Conservation (phyloP, 2,329 filamentous ascomycete species). For the Penicillium sp. region DNA sequence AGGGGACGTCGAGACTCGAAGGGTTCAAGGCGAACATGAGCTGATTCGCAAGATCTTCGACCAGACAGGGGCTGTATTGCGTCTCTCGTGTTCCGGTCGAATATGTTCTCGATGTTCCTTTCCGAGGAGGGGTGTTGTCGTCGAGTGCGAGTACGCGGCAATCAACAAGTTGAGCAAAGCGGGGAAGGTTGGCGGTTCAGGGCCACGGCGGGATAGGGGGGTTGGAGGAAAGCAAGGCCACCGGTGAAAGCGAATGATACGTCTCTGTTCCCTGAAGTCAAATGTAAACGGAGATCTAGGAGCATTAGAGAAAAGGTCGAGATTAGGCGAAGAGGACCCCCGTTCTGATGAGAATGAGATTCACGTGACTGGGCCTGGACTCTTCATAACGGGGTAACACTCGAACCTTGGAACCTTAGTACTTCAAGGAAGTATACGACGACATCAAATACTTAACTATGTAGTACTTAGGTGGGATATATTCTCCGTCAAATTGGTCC, state of each 20-base stretch:
- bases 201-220: not conserved
- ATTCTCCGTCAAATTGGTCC: not conserved
- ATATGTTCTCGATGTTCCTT: not conserved
- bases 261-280: not conserved
- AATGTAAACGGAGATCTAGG: not conserved
- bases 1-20: not conserved
- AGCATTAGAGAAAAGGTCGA: not conserved
- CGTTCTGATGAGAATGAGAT: constrained; percentile 12
- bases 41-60: not conserved
- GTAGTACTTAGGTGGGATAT: too few species aligned
- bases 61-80: not conserved
- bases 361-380: constrained; percentile 27
- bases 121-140: constrained; percentile 9
- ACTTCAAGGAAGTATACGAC: not conserved
- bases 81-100: not conserved
- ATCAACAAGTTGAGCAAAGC: constrained; percentile 11
- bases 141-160: constrained; percentile 2
- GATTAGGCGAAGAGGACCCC: constrained; percentile 12
- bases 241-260: not conserved
- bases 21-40: constrained; percentile 9
- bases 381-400: not conserved
- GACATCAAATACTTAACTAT: not conserved
- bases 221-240: not conserved
- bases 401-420: not conserved
- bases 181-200: constrained; percentile 7